Evolutionary conservation across 164 flowering plant genomes (phyloP).

Genomic region (Tetracentron sinense): DNA sequence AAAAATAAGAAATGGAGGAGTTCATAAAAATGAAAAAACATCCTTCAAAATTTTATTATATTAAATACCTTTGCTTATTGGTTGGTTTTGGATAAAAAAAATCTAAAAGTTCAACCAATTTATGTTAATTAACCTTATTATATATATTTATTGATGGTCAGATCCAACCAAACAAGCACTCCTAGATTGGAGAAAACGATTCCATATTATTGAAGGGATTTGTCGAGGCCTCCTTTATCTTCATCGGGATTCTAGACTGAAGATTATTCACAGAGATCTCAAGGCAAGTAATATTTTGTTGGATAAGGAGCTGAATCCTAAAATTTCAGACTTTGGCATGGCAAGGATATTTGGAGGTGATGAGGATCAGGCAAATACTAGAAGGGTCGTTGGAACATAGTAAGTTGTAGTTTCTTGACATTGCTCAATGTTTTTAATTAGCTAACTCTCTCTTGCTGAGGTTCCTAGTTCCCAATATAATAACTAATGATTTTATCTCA

Average conservation of each 20-base stretch:
- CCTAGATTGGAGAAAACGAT: constrained; percentile 35
- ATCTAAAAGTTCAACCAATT: not conserved
- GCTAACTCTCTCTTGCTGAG: too few species aligned
- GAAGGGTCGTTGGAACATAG: constrained; percentile 39
- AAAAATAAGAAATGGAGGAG: too few species aligned
- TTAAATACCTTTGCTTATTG: too few species aligned
- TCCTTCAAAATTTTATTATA: too few species aligned
- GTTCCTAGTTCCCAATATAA: too few species aligned
- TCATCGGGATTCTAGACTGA: constrained; percentile 39
- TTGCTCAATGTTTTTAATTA: too few species aligned
- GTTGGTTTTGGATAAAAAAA: too few species aligned
- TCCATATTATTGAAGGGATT: constrained; percentile 33
- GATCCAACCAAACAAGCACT: constrained; percentile 22
- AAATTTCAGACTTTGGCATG: constrained; percentile 52
- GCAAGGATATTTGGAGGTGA: constrained; percentile 34
- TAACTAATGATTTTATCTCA: too few species aligned
- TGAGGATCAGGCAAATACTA: constrained; percentile 23
- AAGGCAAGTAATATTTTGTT: constrained; percentile 42
- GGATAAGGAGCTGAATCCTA: constrained; percentile 38
- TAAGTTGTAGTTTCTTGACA: too few species aligned
- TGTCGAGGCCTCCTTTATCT: constrained; percentile 45
- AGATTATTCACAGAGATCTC: too few species aligned
- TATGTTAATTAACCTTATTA: not conserved
- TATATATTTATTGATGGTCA: too few species aligned
- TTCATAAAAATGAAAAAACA: too few species aligned